These are phyloP conservation scores for Adansonia digitata DNA, from an alignment of 345 rosid species.

Conservation along the genomic window DNA sequence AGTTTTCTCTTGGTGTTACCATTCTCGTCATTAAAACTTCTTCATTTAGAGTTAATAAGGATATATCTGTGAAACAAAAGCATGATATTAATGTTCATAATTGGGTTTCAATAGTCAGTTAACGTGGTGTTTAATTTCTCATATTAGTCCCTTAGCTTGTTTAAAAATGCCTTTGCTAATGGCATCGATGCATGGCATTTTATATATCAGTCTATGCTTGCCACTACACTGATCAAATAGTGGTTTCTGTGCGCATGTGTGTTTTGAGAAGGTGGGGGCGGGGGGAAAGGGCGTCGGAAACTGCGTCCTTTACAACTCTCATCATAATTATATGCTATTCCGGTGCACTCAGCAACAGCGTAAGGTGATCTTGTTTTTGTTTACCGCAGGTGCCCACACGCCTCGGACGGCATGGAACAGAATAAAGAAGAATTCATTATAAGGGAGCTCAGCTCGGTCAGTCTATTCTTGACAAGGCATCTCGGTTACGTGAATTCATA, in stretches of 20 bases:
- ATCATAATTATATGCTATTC: not conserved
- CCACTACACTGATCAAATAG: not conserved
- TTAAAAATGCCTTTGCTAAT: not conserved
- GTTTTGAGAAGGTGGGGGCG: too few relatives aligned
- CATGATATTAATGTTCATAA: too few relatives aligned
- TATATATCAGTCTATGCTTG: not conserved
- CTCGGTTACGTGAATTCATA: slow-evolving; percentile 46
- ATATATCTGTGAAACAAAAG: not conserved
- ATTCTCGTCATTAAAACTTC: not conserved
- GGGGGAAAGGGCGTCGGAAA: not conserved
- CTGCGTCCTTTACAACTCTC: not conserved
- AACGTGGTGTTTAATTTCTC: not conserved
- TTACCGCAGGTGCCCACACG: slow-evolving; percentile 55
- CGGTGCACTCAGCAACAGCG: not conserved
- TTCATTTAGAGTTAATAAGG: not conserved
- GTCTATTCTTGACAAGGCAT: slow-evolving; percentile 44
- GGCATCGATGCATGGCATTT: not conserved
- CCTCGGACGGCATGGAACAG: slow-evolving; percentile 81
- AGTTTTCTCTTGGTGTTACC: not conserved
- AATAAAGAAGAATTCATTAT: slow-evolving; percentile 56
- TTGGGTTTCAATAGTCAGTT: not conserved
- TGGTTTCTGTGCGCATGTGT: not conserved
- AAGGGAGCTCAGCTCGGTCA: slow-evolving; percentile 48
- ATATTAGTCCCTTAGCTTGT: not conserved
- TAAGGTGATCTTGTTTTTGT: not conserved